These are phyloP conservation scores for Macrotyloma uniflorum DNA, from an alignment of 306 rosid species.

Conservation along the genomic window DNA sequence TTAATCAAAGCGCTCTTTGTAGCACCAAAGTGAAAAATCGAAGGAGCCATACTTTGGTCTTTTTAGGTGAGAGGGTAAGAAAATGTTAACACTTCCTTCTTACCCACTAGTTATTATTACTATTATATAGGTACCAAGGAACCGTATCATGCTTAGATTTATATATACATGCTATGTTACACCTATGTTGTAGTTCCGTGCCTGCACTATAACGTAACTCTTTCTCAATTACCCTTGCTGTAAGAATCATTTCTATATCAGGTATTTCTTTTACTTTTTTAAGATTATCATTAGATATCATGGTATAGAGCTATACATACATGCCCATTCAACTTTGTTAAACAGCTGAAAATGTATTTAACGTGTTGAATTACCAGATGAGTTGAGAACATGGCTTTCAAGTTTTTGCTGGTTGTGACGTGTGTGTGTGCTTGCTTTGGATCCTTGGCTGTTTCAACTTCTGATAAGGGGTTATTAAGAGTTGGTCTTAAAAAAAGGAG, in stretches of 20 bases:
- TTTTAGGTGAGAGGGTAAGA: not conserved
- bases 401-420: conserved; percentile 23
- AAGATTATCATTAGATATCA: not conserved
- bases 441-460: conserved; percentile 44
- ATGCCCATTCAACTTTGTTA: not conserved
- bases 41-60: not conserved
- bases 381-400: conserved; percentile 36
- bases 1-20: not conserved
- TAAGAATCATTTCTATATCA: conserved; percentile 9
- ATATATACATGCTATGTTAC: conserved; percentile 28
- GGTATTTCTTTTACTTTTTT: conserved; percentile 23
- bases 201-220: not conserved
- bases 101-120: not conserved
- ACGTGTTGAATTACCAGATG: conserved; percentile 30
- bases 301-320: not conserved
- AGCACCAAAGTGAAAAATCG: not conserved
- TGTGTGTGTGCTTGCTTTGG: conserved; percentile 44
- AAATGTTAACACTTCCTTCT: not conserved
- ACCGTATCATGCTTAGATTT: conserved; percentile 16
- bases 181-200: conserved; percentile 24
- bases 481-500: conserved; percentile 41
- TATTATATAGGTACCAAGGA: not conserved
- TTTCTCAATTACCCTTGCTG: not conserved
- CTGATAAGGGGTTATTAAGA: conserved; percentile 41
- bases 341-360: conserved; percentile 7